Percentiles rank a stretch among this genome's conserved stretches.
Conservation (phyloP, 164 flowering plant genomes). For the Saururus chinensis region DNA sequence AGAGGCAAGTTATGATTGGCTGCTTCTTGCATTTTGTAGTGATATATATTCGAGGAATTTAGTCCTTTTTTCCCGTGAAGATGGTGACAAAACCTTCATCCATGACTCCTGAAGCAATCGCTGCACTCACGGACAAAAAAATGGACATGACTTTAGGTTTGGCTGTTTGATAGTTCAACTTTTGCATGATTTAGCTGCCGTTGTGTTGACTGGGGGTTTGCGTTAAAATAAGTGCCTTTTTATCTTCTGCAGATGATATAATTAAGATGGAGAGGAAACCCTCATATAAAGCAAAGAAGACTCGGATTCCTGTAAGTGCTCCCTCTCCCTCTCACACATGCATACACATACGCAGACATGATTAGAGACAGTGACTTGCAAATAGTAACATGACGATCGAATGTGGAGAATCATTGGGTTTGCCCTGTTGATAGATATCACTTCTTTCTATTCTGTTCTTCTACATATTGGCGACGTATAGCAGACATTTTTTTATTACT, state of each 20-base stretch:
- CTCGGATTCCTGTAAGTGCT: constrained; percentile 45
- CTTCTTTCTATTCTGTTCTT: too few species aligned
- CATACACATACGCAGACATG: too few species aligned
- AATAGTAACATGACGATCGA: too few species aligned
- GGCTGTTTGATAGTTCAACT: background rate
- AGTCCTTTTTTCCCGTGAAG: constrained; percentile 24
- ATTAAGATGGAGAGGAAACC: constrained; percentile 69
- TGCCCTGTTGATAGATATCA: background rate
- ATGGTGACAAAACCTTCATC: constrained; percentile 58
- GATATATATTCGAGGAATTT: background rate
- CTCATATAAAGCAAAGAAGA: constrained; percentile 27
- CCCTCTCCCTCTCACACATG: background rate
- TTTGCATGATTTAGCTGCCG: background rate
- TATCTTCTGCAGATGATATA: constrained; percentile 57
- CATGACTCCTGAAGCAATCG: constrained; percentile 56
- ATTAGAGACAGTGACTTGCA: too few species aligned
- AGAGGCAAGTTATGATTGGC: too few species aligned
- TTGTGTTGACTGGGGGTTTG: background rate
- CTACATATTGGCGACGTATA: too few species aligned
- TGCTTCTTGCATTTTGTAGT: background rate
- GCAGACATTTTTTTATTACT: too few species aligned
- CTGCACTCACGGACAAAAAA: constrained; percentile 86
- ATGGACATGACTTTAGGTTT: constrained; percentile 86
- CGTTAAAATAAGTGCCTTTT: too few species aligned
- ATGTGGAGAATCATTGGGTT: background rate